phyloP scores from a whole-genome alignment of 768 basidiomycete genomes.

The Kwoniella pini region DNA sequence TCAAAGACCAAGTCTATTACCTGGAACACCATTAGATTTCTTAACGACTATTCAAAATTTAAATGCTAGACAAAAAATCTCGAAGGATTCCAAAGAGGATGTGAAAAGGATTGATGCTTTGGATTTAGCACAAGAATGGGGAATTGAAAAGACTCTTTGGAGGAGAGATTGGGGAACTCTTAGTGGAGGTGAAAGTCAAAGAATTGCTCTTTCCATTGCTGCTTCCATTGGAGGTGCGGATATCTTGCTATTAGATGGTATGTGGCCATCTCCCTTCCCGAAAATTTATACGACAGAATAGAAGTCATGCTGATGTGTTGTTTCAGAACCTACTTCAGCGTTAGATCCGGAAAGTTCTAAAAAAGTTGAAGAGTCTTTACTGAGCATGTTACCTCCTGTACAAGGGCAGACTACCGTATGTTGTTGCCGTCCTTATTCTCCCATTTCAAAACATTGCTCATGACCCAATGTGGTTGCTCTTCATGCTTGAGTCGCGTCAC shows the following conservation, averaged over 20 bases:
- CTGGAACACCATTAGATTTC: constrained; percentile 76
- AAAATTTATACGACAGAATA: too few relatives aligned
- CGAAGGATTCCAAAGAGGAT: neutral
- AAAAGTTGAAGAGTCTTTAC: constrained; percentile 67
- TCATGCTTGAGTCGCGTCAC: too few relatives aligned
- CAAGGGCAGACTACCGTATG: neutral
- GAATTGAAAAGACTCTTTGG: constrained; percentile 70
- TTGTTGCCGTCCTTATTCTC: neutral
- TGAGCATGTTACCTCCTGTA: constrained; percentile 58
- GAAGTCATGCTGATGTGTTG: neutral
- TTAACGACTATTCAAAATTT: constrained; percentile 60
- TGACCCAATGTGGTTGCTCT: too few relatives aligned
- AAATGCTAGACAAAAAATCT: constrained; percentile 59
- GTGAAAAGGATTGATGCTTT: constrained; percentile 34
- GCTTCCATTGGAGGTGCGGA: constrained; percentile 74
- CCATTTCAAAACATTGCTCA: neutral
- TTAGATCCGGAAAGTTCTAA: constrained; percentile 69
- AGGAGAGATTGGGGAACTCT: constrained; percentile 73
- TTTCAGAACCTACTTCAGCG: constrained; percentile 82
- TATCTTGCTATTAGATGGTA: constrained; percentile 63
- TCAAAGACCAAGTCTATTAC: constrained; percentile 81
- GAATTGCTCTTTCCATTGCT: constrained; percentile 75
- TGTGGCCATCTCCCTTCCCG: constrained; percentile 16
- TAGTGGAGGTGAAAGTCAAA: constrained; percentile 83
- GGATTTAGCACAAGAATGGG: constrained; percentile 67